Base-by-base conservation (phyloP, 805 yeast species). In the Ogataea nitratoaversa region DNA sequence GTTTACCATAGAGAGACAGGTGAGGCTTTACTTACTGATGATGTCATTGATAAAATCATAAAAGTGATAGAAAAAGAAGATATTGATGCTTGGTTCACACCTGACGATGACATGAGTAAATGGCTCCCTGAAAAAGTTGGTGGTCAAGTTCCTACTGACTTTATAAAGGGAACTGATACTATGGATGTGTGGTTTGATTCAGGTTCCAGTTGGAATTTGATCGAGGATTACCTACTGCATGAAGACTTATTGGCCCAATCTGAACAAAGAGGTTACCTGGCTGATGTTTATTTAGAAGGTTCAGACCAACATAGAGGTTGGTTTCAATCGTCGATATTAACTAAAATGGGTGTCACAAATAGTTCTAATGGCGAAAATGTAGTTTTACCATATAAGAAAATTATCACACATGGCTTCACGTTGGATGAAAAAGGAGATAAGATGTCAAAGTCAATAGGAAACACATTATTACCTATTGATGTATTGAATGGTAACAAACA, bases 101-200 rank as follows among this genome's bases (percentile, higher is more conserved):
- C 43, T 6, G 41, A 42, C 18, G 51, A 45, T 31, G 74, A 76
- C 34, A 65, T 82, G 33, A 46, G 63, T 5, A 70, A 77, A 45
- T 93, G 97, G 97, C 59, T 93, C 13, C 96, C 96, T 0, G 68
- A 66, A 2, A 50, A 62, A 2, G 7, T 23, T 14, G 66, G 67
- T 40, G 60, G 67, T 19, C 59, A 52, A 14, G 53, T 65, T 22
- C 82, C 79, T 0, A 40, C 52, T 2, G 51, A 66, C 2, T 84
- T 71, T 47, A 54, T 56, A 19, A 83, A 86, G 53, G 91, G 96
- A 1, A 74, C 70, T 32, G 99, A 93, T 52, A 93, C 99, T 0
- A 84, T 93, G 89, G 99, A 93, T 63, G 99, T 93, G 16, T 93
- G 99, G 99, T 91, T 93, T 65, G 99, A 93, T 61, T 84, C 95